phyloP scores from a whole-genome alignment of 2,329 filamentous ascomycete genomes.

The Colletotrichum graminicola region DNA sequence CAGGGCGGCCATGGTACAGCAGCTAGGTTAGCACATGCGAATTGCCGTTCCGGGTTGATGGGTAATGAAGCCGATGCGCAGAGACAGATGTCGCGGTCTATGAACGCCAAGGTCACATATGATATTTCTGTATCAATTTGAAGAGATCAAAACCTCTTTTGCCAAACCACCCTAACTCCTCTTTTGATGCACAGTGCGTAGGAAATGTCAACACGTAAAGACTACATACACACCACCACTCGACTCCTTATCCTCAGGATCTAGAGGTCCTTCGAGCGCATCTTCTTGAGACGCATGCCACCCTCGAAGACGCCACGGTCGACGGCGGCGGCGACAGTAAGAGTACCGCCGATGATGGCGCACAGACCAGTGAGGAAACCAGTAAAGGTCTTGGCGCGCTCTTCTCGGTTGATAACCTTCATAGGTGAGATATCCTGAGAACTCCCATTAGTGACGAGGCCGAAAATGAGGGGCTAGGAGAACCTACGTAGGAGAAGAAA shows the following conservation, averaged over 20 bases:
- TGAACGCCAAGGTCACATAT: not conserved
- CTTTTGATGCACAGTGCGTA: slow-evolving; percentile 41
- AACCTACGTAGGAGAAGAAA: slow-evolving; percentile 95
- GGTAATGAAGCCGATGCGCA: not conserved
- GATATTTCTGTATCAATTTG: slow-evolving; percentile 28
- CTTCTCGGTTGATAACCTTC: slow-evolving; percentile 99
- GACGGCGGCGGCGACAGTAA: slow-evolving; percentile 94
- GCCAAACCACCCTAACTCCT: slow-evolving; percentile 43
- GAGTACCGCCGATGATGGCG: slow-evolving; percentile 91
- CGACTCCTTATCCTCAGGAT: slow-evolving; percentile 2
- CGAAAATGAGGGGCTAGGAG: not conserved
- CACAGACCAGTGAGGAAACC: slow-evolving; percentile 95
- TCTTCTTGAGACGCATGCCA: slow-evolving; percentile 84
- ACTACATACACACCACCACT: slow-evolving; percentile 37
- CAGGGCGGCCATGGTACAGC: not conserved
- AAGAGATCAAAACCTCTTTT: slow-evolving; percentile 27
- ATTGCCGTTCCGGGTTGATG: not conserved
- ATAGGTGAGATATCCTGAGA: slow-evolving; percentile 94
- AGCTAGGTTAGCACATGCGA: not conserved
- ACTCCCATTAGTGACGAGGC: slow-evolving; percentile 43
- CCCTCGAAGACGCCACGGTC: slow-evolving; percentile 95
- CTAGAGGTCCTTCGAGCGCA: slow-evolving; percentile 75
- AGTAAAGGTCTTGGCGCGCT: slow-evolving; percentile 87
- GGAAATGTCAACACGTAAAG: slow-evolving; percentile 30
- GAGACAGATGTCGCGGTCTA: no score